These are phyloP conservation scores for Coniochaeta pulveracea DNA, from an alignment of 2,329 filamentous ascomycete genomes.

Conservation along the genomic window DNA sequence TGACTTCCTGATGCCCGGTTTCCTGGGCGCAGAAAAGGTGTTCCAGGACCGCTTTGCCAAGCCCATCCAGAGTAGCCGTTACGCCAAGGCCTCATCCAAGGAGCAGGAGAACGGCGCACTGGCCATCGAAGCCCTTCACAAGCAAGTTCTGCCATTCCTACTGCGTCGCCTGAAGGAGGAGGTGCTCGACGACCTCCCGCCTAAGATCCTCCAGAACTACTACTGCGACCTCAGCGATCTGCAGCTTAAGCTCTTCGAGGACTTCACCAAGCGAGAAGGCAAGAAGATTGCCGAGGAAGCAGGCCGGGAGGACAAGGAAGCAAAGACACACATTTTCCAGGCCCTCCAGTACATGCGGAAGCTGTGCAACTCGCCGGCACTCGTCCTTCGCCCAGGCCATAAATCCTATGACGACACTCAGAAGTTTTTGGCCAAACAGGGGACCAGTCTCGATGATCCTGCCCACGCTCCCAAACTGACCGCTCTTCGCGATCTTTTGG, in stretches of 20 bases:
- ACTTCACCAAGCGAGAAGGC: constrained; percentile 88
- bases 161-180: constrained; percentile 95
- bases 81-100: constrained; percentile 94
- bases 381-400: constrained; percentile 92
- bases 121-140: constrained; percentile 95
- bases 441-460: constrained; percentile 74
- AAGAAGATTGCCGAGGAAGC: constrained; percentile 80
- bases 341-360: constrained; percentile 99
- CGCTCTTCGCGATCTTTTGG: constrained; percentile 80
- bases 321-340: constrained; percentile 98
- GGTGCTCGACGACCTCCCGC: constrained; percentile 87
- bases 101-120: constrained; percentile 95
- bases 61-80: constrained; percentile 86
- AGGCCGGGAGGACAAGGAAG: constrained; percentile 74
- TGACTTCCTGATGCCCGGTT: constrained; percentile 98
- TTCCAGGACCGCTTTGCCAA: constrained; percentile 92
- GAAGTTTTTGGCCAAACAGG: constrained; percentile 63
- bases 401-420: constrained; percentile 85
- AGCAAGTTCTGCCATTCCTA: constrained; percentile 93
- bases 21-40: constrained; percentile 89
- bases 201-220: constrained; percentile 98
- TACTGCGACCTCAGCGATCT: constrained; percentile 96
- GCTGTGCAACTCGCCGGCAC: constrained; percentile 90
- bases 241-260: constrained; percentile 90
- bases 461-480: constrained; percentile 86